Percentiles rank a stretch among this genome's conserved stretches.
Evolutionary conservation across 495 filamentous ascomycete species (phyloP).

Genomic region (Oidiodendron maius): DNA sequence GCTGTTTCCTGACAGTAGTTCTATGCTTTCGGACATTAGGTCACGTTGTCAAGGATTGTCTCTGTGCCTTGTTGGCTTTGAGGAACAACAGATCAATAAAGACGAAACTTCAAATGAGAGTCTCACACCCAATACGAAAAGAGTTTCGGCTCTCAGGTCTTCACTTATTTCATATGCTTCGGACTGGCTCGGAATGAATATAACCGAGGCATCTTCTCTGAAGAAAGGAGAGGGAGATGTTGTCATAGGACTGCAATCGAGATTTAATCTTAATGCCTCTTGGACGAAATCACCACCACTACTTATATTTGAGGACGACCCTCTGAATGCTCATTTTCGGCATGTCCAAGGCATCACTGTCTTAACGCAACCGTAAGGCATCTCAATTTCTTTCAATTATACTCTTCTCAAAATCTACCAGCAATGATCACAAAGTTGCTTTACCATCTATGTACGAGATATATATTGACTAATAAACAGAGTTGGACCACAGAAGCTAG

Average conservation of each 20-base stretch:
- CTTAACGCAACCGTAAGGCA: conserved; percentile 10
- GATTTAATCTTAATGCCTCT: neutral
- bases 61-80: conserved; percentile 12
- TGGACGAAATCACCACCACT: neutral
- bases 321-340: neutral
- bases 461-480: neutral
- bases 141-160: conserved; percentile 3
- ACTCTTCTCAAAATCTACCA: neutral
- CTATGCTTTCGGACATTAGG: neutral
- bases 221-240: conserved; percentile 5
- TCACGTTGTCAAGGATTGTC: conserved; percentile 4
- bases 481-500: conserved; percentile 8
- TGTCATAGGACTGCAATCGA: conserved; percentile 2
- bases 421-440: neutral
- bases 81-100: conserved; percentile 1
- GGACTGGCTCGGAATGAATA: conserved; percentile 12
- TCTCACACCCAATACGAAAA: neutral
- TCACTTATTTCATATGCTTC: conserved; percentile 1
- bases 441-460: neutral
- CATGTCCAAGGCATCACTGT: conserved; percentile 1
- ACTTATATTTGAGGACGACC: conserved; percentile 8
- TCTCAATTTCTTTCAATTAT: neutral
- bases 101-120: conserved; percentile 5
- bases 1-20: conserved; percentile 35
- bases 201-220: neutral